Conservation (phyloP, 1,139 yeast genomes). For the Kodamaea ohmeri region DNA sequence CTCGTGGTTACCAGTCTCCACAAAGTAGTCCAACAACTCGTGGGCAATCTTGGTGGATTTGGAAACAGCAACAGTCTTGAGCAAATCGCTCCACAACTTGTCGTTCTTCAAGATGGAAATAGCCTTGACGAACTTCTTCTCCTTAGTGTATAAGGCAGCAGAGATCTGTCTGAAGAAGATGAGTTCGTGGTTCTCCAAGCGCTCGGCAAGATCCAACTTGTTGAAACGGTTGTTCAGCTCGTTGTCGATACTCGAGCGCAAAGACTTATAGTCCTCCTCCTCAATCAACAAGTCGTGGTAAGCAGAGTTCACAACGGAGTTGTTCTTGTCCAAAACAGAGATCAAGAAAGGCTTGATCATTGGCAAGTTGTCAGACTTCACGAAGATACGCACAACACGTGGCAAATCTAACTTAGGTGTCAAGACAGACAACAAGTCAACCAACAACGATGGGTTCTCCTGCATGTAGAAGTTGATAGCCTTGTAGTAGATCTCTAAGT, state of each 20-base stretch:
- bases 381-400: conserved; percentile 92
- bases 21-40: conserved; percentile 86
- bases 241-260: conserved; percentile 78
- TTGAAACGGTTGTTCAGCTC: conserved; percentile 85
- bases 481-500: conserved; percentile 94
- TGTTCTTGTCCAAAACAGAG: conserved; percentile 86
- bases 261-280: conserved; percentile 91
- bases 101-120: conserved; percentile 86
- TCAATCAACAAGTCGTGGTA: conserved; percentile 94
- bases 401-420: conserved; percentile 93
- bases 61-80: conserved; percentile 87
- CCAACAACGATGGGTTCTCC: conserved; percentile 87
- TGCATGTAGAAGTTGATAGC: conserved; percentile 92
- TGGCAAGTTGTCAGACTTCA: conserved; percentile 93
- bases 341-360: conserved; percentile 92
- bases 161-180: conserved; percentile 95
- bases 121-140: conserved; percentile 90
- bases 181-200: conserved; percentile 87
- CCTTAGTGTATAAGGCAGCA: conserved; percentile 88
- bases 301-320: conserved; percentile 88
- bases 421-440: conserved; percentile 79
- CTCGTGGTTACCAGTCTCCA: conserved; percentile 95
- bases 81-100: conserved; percentile 92
- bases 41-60: conserved; percentile 79
- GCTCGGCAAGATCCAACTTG: conserved; percentile 85